Percentiles rank a stretch among this genome's conserved stretches.
phyloP scores from a whole-genome alignment of 352 stramenopile species.

The Blastocystis sp. region DNA sequence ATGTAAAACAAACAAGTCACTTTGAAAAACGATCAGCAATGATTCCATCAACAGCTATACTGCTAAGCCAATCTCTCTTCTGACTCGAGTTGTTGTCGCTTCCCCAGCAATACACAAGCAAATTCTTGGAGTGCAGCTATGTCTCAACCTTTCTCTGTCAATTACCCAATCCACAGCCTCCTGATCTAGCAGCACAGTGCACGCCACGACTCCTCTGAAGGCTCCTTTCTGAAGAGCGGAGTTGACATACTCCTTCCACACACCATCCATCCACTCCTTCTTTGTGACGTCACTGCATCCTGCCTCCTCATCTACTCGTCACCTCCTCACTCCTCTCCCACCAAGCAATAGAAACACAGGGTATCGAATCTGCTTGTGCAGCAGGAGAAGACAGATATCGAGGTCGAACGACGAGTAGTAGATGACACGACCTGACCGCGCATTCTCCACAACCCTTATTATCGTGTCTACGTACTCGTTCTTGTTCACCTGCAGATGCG shows the following conservation, averaged over 20 bases:
- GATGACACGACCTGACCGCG: neutral
- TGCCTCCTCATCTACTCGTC: neutral
- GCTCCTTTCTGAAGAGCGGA: neutral
- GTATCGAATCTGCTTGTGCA: constrained; percentile 52
- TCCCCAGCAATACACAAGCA: constrained; percentile 35
- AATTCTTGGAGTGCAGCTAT: neutral
- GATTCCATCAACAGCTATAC: constrained; percentile 17
- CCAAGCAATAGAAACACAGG: constrained; percentile 60
- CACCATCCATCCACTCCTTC: neutral
- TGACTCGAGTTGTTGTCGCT: neutral
- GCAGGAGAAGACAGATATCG: constrained; percentile 57
- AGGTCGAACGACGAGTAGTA: constrained; percentile 62
- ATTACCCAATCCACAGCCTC: constrained; percentile 5
- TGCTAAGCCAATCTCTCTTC: neutral
- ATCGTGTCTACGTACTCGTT: constrained; percentile 54
- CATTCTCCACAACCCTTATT: neutral
- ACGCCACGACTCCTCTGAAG: constrained; percentile 21
- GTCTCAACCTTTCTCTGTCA: neutral
- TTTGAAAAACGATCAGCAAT: constrained; percentile 32
- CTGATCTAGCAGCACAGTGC: neutral
- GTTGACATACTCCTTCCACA: constrained; percentile 28
- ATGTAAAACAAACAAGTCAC: neutral
- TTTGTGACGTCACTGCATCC: neutral
- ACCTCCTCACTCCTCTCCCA: neutral
- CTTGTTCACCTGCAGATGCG: neutral